Evolutionary conservation across 148 eudicot species (phyloP), one percentile per base, ranked within the genome.

Genomic region (Polygonum aviculare): DNA sequence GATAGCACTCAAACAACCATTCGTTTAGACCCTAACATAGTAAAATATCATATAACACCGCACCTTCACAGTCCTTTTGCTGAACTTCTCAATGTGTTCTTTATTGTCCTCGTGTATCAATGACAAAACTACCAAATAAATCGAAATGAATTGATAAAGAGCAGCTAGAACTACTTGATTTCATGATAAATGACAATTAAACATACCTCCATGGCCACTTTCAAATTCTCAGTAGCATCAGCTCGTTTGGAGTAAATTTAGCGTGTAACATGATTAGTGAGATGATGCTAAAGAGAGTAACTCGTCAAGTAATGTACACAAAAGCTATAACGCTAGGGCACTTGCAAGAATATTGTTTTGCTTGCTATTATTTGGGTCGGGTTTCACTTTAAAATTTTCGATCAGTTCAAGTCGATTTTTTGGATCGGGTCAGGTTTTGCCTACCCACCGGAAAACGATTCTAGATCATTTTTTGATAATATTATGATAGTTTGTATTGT

Each of bases 41-140:
- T 39, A 39, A 39, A 1, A 5, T 14, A 65, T 33, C 41, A 65
- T 14, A 35, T 33, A 65, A 65, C 40, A 65, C 40, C 70, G 5
- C 67, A 92, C 98, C 94, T 95, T 93, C 38, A 95, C 98, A 40
- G 99, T 95, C 69, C 97, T 86, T 78, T 95, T 95, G 79, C 99
- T 95, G 85, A 90, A 93, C 78, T 95, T 95, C 87, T 95, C 99
- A 62, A 90, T 93, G 50, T 87, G 94, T 80, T 95, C 99, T 89
- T 89, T 88, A 77, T 93, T 89, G 50, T 96, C 98, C 77, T 86
- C 74, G 97, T 95, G 88, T 84, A 87, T 63, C 11, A 52, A 52
- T 18, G 69, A 79, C 40, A 65, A 65, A 65, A 26, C 38, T 65
- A 26, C 21, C 70, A 65, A 60, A 71, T 5, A 71, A 71, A 63